These are phyloP conservation scores for Dactylis glomerata DNA, from an alignment of 176 grass and related monocot genomes.

Conservation along the genomic window DNA sequence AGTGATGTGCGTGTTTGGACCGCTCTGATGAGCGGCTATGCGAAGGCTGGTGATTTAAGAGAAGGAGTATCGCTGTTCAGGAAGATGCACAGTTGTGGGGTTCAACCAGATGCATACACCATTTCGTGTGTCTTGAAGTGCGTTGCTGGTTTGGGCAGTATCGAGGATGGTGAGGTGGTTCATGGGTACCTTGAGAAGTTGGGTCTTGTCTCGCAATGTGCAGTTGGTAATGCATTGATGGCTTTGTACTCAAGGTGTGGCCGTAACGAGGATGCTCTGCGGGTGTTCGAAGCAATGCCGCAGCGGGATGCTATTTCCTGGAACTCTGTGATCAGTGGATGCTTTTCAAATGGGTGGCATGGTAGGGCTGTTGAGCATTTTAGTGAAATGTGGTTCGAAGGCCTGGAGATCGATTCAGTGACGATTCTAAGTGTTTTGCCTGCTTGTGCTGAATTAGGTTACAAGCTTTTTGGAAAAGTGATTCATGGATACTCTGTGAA, in stretches of 20 bases:
- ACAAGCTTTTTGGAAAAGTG: slow-evolving; percentile 46
- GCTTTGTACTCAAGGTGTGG: slow-evolving; percentile 58
- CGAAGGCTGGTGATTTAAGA: slow-evolving; percentile 34
- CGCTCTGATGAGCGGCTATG: slow-evolving; percentile 56
- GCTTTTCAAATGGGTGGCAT: slow-evolving; percentile 59
- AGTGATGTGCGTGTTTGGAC: slow-evolving; percentile 56
- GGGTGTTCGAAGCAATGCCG: slow-evolving; percentile 61
- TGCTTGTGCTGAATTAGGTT: slow-evolving; percentile 58
- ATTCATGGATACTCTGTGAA: slow-evolving; percentile 76
- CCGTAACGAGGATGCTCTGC: slow-evolving; percentile 40
- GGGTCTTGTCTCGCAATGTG: slow-evolving; percentile 39
- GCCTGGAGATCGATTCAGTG: slow-evolving; percentile 53
- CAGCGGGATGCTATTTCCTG: slow-evolving; percentile 66
- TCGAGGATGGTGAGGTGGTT: slow-evolving; percentile 42
- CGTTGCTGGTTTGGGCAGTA: slow-evolving; percentile 37
- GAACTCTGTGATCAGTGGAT: slow-evolving; percentile 76
- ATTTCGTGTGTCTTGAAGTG: slow-evolving; percentile 73
- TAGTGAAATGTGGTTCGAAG: slow-evolving; percentile 46
- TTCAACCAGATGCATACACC: slow-evolving; percentile 46
- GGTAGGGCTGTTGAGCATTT: slow-evolving; percentile 45
- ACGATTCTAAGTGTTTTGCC: slow-evolving; percentile 63
- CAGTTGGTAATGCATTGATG: slow-evolving; percentile 75
- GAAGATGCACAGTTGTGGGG: slow-evolving; percentile 49
- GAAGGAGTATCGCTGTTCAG: slow-evolving; percentile 60
- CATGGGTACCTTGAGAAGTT: slow-evolving; percentile 70